Evolutionary conservation across 495 filamentous ascomycete species (phyloP), one percentile per base, ranked within the genome.

Genomic region (Evansstolkia leycettana): DNA sequence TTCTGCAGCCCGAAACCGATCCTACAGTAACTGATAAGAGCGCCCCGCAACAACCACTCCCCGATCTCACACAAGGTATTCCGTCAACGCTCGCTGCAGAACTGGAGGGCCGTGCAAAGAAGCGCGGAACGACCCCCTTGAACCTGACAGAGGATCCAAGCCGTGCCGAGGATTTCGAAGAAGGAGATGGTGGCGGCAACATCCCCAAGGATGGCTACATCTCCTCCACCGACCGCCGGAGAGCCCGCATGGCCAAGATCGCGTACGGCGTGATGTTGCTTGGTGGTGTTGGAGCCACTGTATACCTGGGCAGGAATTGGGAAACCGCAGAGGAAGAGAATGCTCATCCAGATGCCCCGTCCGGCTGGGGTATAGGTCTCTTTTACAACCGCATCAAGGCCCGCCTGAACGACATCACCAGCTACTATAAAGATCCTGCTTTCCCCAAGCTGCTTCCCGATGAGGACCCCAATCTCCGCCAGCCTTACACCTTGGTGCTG

Each of bases 361-460:
- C 77, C 19, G 78, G 78, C 32, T 84, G 79, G 80, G 74, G 80
- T 12, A 64, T 78, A 50, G 64, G 62, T 7, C 65, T 83, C 29
- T 88, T 86, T 69, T 92, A 78, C 62, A 75, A 76, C 37, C 83
- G 90, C 24, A 69, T 76, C 39, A 76, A 67, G 47, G 83, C 86
- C 19, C 77, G 90, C 15, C 58, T 80, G 30, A 62, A 62, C n/a
- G 75, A 81, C 39, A 69, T 82, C 31, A 69, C 85, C 33, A 78
- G 75, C 43, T 94, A 95, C 68, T 96, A 94, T 66, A 93, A 85
- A 43, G 90, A 98, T 43, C 90, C 90, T 12, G 80, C 88, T 9
- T 98, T 98, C 64, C 75, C 83, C 5, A 94, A 94, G 66, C 69
- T 98, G 34, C 71, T 98, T 27, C 90, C 90, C 11, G 85, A 96